Evolutionary conservation across 179 eudicot species (phyloP).

Genomic region (Vitellaria paradoxa): DNA sequence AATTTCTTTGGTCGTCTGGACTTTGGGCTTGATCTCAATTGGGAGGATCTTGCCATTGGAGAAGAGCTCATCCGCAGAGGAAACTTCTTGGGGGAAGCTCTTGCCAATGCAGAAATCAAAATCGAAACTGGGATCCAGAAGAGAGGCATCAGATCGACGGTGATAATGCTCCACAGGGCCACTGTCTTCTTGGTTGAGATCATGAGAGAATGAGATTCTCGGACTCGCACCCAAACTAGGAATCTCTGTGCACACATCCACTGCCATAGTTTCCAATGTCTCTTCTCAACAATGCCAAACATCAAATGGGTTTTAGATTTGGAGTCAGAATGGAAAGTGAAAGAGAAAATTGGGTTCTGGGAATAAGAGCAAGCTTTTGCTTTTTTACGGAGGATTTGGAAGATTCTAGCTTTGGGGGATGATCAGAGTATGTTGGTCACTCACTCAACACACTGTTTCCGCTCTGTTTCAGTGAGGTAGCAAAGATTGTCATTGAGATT

Average conservation of each 20-base stretch:
- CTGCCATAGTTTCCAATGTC: conserved; percentile 44
- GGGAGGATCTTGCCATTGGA: conserved; percentile 77
- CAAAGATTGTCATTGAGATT: conserved; percentile 10
- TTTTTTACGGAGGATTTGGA: not conserved
- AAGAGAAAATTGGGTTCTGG: conserved; percentile 11
- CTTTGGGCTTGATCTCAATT: conserved; percentile 24
- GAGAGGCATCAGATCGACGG: conserved; percentile 30
- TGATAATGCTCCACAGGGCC: conserved; percentile 21
- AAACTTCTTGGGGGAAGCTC: conserved; percentile 24
- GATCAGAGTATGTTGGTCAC: conserved; percentile 1
- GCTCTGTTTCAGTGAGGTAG: conserved; percentile 15
- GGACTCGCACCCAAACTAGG: conserved; percentile 42
- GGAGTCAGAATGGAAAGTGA: conserved; percentile 22
- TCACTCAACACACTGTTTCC: not conserved
- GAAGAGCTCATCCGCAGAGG: conserved; percentile 86
- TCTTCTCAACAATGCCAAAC: not conserved
- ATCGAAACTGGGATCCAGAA: conserved; percentile 40
- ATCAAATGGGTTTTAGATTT: not conserved
- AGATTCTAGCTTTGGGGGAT: conserved; percentile 1
- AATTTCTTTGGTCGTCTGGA: not conserved
- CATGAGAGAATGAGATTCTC: conserved; percentile 79
- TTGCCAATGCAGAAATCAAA: conserved; percentile 36
- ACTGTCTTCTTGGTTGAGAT: conserved; percentile 37
- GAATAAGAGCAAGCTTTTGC: conserved; percentile 18
- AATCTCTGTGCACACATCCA: conserved; percentile 57